These are phyloP conservation scores for Vitellaria paradoxa DNA, from an alignment of 179 eudicot species.

Conservation along the genomic window DNA sequence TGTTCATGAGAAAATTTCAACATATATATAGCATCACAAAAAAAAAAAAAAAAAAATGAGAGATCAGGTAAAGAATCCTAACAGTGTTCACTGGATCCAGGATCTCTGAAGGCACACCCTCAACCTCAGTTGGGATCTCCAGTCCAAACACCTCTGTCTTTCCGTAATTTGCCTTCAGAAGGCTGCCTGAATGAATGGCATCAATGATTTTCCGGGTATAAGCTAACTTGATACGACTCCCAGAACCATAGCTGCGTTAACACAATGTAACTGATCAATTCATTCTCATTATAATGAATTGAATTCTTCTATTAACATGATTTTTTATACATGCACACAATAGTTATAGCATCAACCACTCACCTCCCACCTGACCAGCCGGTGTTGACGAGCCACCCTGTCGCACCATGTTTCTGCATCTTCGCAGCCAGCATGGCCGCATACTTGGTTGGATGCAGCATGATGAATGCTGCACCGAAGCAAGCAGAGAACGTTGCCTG, in stretches of 20 bases:
- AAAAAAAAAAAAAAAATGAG: background rate
- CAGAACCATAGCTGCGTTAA: constrained; percentile 61
- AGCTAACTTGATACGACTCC: constrained; percentile 76
- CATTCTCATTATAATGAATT: background rate
- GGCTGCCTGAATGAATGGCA: constrained; percentile 81
- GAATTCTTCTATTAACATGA: background rate
- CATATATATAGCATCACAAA: background rate
- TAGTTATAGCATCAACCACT: background rate
- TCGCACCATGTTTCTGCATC: constrained; percentile 86
- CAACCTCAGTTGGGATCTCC: constrained; percentile 46
- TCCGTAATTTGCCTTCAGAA: constrained; percentile 22
- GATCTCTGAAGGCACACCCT: constrained; percentile 91
- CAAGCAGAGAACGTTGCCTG: constrained; percentile 94
- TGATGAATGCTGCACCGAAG: constrained; percentile 95
- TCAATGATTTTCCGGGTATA: constrained; percentile 88
- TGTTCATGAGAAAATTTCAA: background rate
- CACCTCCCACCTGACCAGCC: constrained; percentile 99
- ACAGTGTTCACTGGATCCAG: constrained; percentile 85
- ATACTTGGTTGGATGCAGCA: constrained; percentile 91
- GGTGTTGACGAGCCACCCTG: constrained; percentile 96
- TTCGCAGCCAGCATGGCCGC: constrained; percentile 93
- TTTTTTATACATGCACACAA: background rate
- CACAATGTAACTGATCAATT: background rate
- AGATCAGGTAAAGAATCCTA: constrained; percentile 18
- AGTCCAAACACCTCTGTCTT: constrained; percentile 76